Conservation (phyloP, 441 rosid genomes). For the Biscutella laevigata region DNA sequence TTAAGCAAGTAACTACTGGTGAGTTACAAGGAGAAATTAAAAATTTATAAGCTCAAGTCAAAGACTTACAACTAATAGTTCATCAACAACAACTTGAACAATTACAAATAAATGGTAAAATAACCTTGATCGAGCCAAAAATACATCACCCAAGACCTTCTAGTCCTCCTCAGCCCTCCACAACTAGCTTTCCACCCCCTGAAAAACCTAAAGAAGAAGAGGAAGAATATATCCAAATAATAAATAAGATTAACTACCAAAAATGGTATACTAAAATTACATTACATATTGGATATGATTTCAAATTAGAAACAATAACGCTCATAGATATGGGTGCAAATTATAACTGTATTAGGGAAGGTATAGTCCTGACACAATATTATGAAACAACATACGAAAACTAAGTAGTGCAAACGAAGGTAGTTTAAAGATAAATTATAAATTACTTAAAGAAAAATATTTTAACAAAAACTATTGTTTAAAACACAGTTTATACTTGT, state of each 20-base stretch:
- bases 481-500: too few species aligned
- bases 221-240: background rate
- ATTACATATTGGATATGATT: background rate
- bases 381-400: too few species aligned
- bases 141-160: background rate
- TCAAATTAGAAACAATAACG: background rate
- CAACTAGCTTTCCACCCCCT: too few species aligned
- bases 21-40: background rate
- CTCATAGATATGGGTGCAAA: background rate
- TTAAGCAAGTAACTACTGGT: background rate
- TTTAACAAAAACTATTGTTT: too few species aligned
- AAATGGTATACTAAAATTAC: too few species aligned
- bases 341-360: background rate
- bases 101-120: background rate
- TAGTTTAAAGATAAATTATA: too few species aligned
- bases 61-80: background rate
- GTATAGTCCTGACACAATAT: too few species aligned
- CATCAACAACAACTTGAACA: background rate
- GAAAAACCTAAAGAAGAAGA: too few species aligned
- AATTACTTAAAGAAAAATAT: too few species aligned
- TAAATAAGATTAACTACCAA: too few species aligned
- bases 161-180: too few species aligned
- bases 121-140: background rate
- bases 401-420: too few species aligned
- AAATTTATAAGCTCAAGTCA: background rate